These are phyloP conservation scores for Madurella fahalii DNA, from an alignment of 2,329 filamentous ascomycete species.

Conservation along the genomic window DNA sequence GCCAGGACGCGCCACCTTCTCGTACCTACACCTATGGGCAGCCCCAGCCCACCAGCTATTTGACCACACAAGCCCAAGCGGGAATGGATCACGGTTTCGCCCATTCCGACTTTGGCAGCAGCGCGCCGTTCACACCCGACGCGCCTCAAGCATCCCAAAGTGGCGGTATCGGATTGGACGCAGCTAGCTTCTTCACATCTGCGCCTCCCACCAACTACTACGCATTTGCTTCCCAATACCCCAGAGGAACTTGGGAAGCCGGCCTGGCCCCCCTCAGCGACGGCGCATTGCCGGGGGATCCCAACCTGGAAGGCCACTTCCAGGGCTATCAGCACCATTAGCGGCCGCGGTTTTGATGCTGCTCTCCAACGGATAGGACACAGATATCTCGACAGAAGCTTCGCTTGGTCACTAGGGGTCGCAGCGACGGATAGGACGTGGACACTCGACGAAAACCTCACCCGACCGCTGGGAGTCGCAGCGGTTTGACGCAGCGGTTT, in stretches of 20 bases:
- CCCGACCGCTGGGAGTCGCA: no score
- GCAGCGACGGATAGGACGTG: no score
- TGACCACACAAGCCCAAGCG: background rate
- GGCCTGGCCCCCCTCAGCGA: background rate
- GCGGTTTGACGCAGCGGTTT: no score
- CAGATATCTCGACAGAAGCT: no score
- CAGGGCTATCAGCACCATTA: constrained; percentile 7
- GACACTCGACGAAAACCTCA: no score
- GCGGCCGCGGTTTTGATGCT: background rate
- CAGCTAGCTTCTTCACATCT: constrained; percentile 4
- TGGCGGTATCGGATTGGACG: constrained; percentile 7
- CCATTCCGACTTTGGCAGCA: background rate
- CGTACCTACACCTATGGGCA: background rate
- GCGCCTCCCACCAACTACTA: constrained; percentile 5
- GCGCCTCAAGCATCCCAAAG: background rate
- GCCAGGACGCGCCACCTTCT: constrained; percentile 1
- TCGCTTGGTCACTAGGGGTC: no score
- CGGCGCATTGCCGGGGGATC: background rate
- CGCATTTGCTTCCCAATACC: constrained; percentile 4
- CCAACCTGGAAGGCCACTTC: background rate
- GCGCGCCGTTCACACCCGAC: background rate
- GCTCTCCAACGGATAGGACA: no score
- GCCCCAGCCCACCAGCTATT: background rate
- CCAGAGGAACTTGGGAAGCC: constrained; percentile 5
- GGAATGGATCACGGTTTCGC: background rate